Evolutionary conservation across 106 monocot genomes (phyloP), one percentile per base, ranked within the genome.

Genomic region (Acorus gramineus): DNA sequence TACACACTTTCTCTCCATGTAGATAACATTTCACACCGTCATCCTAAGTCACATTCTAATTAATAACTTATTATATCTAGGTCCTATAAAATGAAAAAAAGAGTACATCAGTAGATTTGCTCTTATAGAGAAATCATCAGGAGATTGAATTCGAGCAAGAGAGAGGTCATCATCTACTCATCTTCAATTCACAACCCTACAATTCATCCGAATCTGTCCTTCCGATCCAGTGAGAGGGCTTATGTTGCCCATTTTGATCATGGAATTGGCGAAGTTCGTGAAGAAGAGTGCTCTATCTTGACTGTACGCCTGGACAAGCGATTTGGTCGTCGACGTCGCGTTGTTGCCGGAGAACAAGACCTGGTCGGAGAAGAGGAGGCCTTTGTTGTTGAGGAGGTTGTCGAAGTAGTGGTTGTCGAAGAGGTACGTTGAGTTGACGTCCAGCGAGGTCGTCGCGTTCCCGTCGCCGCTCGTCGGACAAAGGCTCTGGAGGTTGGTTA

Each of bases 371-470:
- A 81, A 84, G 4, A 88, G 66, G 9, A 88, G 48, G 2, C 88
- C 88, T 51, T 65, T 81, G 46, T 81, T 62, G 66, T 42, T 76
- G 43, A 78, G 45, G 60, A 88, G 53, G 67, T 88, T 88, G 12
- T 52, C 55, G 78, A 76, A 88, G 75, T 88, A 88, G 68, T 78
- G 81, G 71, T 84, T 88, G 76, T 88, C 88, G 73, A 88, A 88
- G 5, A 63, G 70, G 53, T 84, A 69, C 8, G 60, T 43, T 4
- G 88, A 88, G 73, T 65, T 81, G 59, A 14, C 63, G 73, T 88
- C 88, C 0, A 88, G 75, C 2, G 67, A 62, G 2, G 84, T 42
- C 10, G 88, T 84, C 4, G 57, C 53, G 53, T 81, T 88, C n/a
- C 84, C 88, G 49, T 88, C 84, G 11, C 81, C 66, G 49, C 11